Evolutionary conservation across 2,329 filamentous ascomycete species (phyloP).

Genomic region (Monosporascus sp.): DNA sequence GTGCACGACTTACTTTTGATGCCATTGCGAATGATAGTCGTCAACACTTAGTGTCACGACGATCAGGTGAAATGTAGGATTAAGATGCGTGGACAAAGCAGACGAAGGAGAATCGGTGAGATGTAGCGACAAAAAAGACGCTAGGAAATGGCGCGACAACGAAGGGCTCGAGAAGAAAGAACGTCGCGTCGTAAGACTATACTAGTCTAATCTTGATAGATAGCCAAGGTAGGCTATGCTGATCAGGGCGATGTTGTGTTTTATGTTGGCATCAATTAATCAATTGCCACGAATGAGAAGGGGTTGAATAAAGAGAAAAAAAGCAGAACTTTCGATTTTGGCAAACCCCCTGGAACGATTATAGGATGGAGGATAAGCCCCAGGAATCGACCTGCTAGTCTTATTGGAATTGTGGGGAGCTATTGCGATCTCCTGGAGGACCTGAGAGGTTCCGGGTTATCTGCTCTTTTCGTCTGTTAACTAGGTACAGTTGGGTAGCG

Average conservation of each 20-base stretch:
- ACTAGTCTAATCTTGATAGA: too few species aligned
- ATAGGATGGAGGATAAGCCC: not conserved
- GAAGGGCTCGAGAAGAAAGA: too few species aligned
- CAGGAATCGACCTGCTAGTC: not conserved
- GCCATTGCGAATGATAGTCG: conserved; percentile 27
- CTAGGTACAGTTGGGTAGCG: not conserved
- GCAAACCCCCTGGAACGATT: not conserved
- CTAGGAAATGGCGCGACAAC: not conserved
- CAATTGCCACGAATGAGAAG: not conserved
- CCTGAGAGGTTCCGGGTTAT: not conserved
- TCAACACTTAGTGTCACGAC: conserved; percentile 11
- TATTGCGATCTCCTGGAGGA: not conserved
- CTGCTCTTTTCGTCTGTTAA: too few species aligned
- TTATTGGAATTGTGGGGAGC: conserved; percentile 1
- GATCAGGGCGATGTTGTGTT: not conserved
- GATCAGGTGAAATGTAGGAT: conserved; percentile 2
- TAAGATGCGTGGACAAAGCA: not conserved
- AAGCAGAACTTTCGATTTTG: not conserved
- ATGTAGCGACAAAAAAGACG: not conserved
- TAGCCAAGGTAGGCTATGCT: too few species aligned
- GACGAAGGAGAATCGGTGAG: conserved; percentile 1
- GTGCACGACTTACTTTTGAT: conserved; percentile 29
- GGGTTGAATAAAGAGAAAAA: not conserved
- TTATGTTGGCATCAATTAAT: not conserved
- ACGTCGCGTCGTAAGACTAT: too few species aligned